Evolutionary conservation across 345 rosid species (phyloP).

Genomic region (Arabidopsis suecica): DNA sequence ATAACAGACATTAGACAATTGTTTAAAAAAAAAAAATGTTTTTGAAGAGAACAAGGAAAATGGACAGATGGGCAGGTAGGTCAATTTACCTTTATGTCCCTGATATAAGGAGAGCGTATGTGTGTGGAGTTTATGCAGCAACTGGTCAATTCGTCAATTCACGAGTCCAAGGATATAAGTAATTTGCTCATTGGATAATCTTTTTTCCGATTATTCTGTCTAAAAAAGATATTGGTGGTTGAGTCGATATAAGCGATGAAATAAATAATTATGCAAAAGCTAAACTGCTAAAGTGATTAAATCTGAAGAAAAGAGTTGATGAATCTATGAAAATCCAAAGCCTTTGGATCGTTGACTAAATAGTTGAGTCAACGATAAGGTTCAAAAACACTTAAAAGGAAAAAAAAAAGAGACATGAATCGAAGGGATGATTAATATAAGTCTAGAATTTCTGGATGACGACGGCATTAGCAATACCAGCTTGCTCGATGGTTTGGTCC

Average conservation of each 20-base stretch:
- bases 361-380: constrained; percentile 8
- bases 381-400: not conserved
- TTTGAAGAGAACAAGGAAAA: constrained; percentile 11
- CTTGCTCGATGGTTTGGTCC: constrained; percentile 87
- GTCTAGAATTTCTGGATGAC: constrained; percentile 85
- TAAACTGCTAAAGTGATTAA: not conserved
- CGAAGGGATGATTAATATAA: not conserved
- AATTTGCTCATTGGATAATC: not conserved
- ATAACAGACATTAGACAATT: constrained; percentile 23
- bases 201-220: constrained; percentile 3
- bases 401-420: not conserved
- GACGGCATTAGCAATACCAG: constrained; percentile 88
- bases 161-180: constrained; percentile 6
- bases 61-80: constrained; percentile 36
- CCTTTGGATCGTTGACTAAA: not conserved
- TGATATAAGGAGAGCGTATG: constrained; percentile 13
- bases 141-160: constrained; percentile 38
- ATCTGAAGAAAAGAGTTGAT: constrained; percentile 10
- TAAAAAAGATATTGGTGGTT: constrained; percentile 14
- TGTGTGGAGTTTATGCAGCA: constrained; percentile 12
- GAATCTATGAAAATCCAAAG: constrained; percentile 21
- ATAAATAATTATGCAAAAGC: not conserved
- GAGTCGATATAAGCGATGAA: constrained; percentile 8
- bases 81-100: constrained; percentile 29
- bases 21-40: not conserved